These are phyloP conservation scores for Trichoderma polysporum DNA, from an alignment of 2,329 filamentous ascomycete species.

Conservation along the genomic window DNA sequence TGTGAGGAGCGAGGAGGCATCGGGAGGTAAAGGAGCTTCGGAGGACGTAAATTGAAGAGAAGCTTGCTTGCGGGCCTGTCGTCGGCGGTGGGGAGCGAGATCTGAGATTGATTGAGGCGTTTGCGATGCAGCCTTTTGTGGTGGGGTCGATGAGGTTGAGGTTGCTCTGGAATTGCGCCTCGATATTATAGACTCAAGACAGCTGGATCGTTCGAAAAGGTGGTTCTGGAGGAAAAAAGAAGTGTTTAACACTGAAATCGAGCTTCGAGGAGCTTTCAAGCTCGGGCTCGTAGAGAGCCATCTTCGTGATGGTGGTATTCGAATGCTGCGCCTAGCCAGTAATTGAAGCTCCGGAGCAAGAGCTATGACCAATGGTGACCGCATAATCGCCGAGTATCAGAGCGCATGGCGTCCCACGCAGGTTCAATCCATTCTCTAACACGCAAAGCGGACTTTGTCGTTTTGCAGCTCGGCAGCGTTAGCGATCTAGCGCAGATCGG, in stretches of 20 bases:
- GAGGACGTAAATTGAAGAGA: constrained; percentile 16
- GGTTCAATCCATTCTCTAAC: constrained; percentile 31
- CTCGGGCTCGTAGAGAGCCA: constrained; percentile 34
- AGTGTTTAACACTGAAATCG: constrained; percentile 23
- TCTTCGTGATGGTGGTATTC: constrained; percentile 23
- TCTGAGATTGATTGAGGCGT: constrained; percentile 26
- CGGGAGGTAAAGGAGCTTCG: constrained; percentile 42
- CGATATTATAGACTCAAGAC: constrained; percentile 37
- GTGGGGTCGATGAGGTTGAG: constrained; percentile 23
- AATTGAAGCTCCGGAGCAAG: constrained; percentile 32
- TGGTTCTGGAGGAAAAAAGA: constrained; percentile 40
- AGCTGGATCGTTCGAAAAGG: constrained; percentile 38
- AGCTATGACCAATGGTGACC: constrained; percentile 35
- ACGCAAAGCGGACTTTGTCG: background rate
- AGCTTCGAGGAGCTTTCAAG: constrained; percentile 28
- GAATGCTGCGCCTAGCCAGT: constrained; percentile 26
- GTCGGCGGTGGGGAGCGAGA: constrained; percentile 37
- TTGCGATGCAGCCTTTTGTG: constrained; percentile 22
- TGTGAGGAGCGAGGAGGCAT: constrained; percentile 57
- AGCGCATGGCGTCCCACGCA: constrained; percentile 31
- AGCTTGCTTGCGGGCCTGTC: constrained; percentile 34
- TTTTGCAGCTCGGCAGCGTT: background rate
- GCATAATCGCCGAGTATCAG: constrained; percentile 34
- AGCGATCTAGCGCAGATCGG: constrained; percentile 6
- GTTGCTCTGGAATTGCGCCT: constrained; percentile 30